Percentiles rank a stretch among this genome's conserved stretches.
These are phyloP conservation scores for Lentinula detonsa DNA, from an alignment of 768 basidiomycete genomes.

Conservation along the genomic window DNA sequence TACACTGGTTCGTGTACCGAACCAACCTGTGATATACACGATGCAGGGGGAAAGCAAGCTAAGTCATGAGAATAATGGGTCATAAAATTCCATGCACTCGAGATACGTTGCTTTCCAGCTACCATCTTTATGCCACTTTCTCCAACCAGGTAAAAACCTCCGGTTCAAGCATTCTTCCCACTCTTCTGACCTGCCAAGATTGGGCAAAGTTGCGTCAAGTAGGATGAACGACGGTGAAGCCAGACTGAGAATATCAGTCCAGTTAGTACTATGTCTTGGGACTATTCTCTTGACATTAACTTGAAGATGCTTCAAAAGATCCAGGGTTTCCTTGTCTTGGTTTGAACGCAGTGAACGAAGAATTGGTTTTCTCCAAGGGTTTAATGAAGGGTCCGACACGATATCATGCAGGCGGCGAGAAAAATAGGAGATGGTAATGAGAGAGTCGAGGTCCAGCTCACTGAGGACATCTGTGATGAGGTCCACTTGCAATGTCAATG, in stretches of 20 bases:
- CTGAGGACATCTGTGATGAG: constrained; percentile 66
- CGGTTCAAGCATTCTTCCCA: constrained; percentile 74
- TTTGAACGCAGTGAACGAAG: constrained; percentile 43
- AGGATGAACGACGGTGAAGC: constrained; percentile 60
- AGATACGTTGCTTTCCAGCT: constrained; percentile 63
- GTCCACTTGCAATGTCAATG: constrained; percentile 65
- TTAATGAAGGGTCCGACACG: constrained; percentile 57
- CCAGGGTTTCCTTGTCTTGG: constrained; percentile 29
- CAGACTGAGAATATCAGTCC: constrained; percentile 68
- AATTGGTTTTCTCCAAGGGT: constrained; percentile 75
- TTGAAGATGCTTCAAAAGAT: constrained; percentile 46
- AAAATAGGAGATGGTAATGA: constrained; percentile 53
- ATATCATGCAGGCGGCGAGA: constrained; percentile 54
- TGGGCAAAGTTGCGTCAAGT: constrained; percentile 63
- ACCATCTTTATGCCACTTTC: constrained; percentile 56
- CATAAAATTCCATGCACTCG: constrained; percentile 39
- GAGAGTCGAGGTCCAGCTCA: constrained; percentile 58
- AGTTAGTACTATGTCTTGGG: constrained; percentile 74
- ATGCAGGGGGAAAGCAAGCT: constrained; percentile 27
- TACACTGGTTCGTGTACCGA: too few species aligned
- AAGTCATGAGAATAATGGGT: constrained; percentile 4
- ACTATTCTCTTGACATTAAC: constrained; percentile 58
- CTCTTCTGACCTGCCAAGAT: constrained; percentile 52
- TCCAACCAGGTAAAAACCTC: constrained; percentile 75
- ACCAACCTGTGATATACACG: constrained; percentile 50